A percentile compares a stretch with the other conserved stretches of the same genome.
phyloP scores from a whole-genome alignment of 75 land plant genomes.

The Selaginella moellendorffii region DNA sequence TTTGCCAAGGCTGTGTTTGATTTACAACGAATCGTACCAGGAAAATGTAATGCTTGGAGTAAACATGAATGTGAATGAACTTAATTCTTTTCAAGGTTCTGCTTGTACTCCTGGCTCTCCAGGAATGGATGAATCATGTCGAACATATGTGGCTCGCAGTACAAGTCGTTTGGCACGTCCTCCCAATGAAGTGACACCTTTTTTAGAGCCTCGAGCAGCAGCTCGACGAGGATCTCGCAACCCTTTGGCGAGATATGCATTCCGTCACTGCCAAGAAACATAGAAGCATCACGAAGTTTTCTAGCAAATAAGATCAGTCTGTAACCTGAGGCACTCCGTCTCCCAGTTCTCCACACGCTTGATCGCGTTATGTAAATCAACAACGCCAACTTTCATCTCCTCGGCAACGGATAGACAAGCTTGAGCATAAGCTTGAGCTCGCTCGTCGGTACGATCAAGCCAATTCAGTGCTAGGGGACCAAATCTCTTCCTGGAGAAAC shows the following conservation, averaged over 20 bases:
- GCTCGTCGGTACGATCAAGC: slow-evolving; percentile 59
- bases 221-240: slow-evolving; percentile 60
- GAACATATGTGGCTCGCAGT: slow-evolving; percentile 47
- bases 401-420: slow-evolving; percentile 52
- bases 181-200: slow-evolving; percentile 57
- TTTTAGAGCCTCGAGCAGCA: no score
- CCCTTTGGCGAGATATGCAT: slow-evolving; percentile 72
- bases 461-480: slow-evolving; percentile 23
- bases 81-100: no score
- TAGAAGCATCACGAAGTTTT: not conserved
- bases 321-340: slow-evolving; percentile 76
- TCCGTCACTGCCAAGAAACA: slow-evolving; percentile 99
- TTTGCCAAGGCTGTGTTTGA: no score
- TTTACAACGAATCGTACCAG: no score
- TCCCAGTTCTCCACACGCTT: slow-evolving; percentile 51
- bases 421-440: slow-evolving; percentile 56
- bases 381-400: slow-evolving; percentile 42
- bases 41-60: no score
- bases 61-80: no score
- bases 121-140: slow-evolving; percentile 40
- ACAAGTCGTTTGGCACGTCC: slow-evolving; percentile 54
- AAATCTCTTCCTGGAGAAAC: slow-evolving; percentile 14
- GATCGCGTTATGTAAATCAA: slow-evolving; percentile 66
- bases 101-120: slow-evolving; percentile 8
- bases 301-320: not conserved